These are phyloP conservation scores for Francoa sonchifolia DNA, from an alignment of 441 rosid genomes.

Conservation along the genomic window DNA sequence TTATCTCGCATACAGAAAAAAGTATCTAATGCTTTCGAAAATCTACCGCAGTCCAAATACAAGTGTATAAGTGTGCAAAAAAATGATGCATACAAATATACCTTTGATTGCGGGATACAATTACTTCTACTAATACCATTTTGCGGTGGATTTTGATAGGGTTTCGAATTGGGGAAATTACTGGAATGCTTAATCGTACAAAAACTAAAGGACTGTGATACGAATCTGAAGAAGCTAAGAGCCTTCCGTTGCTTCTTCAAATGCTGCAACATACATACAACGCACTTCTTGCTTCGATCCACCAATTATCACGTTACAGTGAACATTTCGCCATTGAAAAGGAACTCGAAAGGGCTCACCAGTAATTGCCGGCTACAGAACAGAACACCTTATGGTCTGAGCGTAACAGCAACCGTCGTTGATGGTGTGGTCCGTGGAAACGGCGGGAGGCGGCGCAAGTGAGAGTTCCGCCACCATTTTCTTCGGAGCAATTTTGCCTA, in stretches of 20 bases:
- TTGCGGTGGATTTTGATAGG: neutral
- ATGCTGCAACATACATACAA: neutral
- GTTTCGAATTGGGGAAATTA: neutral
- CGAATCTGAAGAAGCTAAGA: neutral
- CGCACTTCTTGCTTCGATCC: too few species aligned
- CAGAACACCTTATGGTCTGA: too few species aligned
- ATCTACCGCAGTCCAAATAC: conserved; percentile 7
- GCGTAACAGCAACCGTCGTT: too few species aligned
- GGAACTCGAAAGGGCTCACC: too few species aligned
- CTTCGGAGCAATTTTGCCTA: too few species aligned
- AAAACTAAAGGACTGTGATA: neutral
- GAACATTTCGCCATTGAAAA: too few species aligned
- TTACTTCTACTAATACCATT: neutral
- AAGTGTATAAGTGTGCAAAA: conserved; percentile 12
- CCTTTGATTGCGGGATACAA: conserved; percentile 7
- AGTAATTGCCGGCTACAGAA: too few species aligned
- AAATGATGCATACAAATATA: conserved; percentile 13
- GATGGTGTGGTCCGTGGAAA: too few species aligned
- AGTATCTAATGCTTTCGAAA: conserved; percentile 3
- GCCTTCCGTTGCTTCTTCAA: neutral
- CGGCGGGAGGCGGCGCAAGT: too few species aligned
- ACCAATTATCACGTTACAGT: too few species aligned
- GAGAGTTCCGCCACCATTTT: too few species aligned
- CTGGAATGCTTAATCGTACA: neutral
- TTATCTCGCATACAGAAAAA: conserved; percentile 5